Conservation (phyloP, 495 filamentous ascomycete species). For the Symbiotaphrina buchneri region DNA sequence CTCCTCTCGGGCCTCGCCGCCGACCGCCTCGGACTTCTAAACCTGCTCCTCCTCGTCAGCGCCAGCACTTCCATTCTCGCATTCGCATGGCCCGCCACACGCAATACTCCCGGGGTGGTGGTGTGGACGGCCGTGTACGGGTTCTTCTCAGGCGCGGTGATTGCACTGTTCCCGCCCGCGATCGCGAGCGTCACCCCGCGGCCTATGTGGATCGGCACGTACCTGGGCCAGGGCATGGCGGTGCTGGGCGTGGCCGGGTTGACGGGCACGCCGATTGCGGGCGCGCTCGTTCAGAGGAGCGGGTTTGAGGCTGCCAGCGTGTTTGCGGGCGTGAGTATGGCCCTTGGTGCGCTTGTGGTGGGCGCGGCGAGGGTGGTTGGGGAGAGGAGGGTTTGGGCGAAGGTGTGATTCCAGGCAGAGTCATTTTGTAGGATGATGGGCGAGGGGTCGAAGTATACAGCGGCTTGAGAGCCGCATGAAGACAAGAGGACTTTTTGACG, state of each 20-base stretch:
- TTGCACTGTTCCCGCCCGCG: conserved; percentile 5
- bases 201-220: conserved; percentile 4
- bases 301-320: too few relatives aligned
- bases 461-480: too few relatives aligned
- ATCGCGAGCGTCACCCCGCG: conserved; percentile 8
- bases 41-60: conserved; percentile 7
- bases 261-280: conserved; percentile 12
- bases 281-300: conserved; percentile 9
- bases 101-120: not conserved
- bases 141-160: conserved; percentile 1
- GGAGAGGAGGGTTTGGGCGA: too few relatives aligned
- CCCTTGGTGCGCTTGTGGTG: too few relatives aligned
- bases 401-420: too few relatives aligned
- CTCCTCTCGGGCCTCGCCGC: conserved; percentile 10
- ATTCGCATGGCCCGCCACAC: conserved; percentile 6
- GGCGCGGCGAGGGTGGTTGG: too few relatives aligned
- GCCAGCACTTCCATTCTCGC: conserved; percentile 7
- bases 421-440: too few relatives aligned
- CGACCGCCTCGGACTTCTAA: conserved; percentile 11
- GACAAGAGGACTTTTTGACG: too few relatives aligned
- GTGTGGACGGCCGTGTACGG: conserved; percentile 2
- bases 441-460: too few relatives aligned
- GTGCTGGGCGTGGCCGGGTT: conserved; percentile 8
- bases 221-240: conserved; percentile 9
- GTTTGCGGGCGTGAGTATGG: too few relatives aligned